These are phyloP conservation scores for Xylariales sp. DNA, from an alignment of 2,329 filamentous ascomycete species.

Conservation along the genomic window DNA sequence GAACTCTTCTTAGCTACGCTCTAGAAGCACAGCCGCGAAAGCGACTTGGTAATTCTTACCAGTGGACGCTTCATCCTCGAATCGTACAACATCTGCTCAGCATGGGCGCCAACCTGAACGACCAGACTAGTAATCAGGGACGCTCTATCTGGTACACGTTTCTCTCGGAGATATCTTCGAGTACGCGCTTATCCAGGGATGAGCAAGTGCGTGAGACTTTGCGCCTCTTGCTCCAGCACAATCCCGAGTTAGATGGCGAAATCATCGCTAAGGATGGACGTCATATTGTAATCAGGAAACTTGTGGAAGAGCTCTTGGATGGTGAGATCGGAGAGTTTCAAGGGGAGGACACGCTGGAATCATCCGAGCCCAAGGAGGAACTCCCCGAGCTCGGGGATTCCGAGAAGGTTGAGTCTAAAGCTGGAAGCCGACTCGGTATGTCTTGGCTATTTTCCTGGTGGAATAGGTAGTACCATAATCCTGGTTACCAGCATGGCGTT, in stretches of 20 bases:
- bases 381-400: not conserved
- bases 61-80: conserved; percentile 14
- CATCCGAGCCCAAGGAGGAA: not conserved
- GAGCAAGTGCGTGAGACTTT: conserved; percentile 10
- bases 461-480: not conserved
- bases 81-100: conserved; percentile 12
- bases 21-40: not conserved
- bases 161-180: not conserved
- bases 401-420: not conserved
- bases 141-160: not conserved
- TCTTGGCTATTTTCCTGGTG: conserved; percentile 5
- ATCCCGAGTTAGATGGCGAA: not conserved
- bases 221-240: conserved; percentile 4
- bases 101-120: not conserved
- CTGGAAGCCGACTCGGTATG: not conserved
- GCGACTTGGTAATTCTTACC: not conserved
- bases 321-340: conserved; percentile 1
- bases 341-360: not conserved
- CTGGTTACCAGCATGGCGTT: not conserved
- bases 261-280: not conserved
- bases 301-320: not conserved
- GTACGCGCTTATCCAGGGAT: not conserved
- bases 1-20: conserved; percentile 11
- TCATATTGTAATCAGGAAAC: not conserved
- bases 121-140: not conserved